Evolutionary conservation across 495 filamentous ascomycete genomes (phyloP), one percentile per base, ranked within the genome.

Genomic region (Penicillium daleae): DNA sequence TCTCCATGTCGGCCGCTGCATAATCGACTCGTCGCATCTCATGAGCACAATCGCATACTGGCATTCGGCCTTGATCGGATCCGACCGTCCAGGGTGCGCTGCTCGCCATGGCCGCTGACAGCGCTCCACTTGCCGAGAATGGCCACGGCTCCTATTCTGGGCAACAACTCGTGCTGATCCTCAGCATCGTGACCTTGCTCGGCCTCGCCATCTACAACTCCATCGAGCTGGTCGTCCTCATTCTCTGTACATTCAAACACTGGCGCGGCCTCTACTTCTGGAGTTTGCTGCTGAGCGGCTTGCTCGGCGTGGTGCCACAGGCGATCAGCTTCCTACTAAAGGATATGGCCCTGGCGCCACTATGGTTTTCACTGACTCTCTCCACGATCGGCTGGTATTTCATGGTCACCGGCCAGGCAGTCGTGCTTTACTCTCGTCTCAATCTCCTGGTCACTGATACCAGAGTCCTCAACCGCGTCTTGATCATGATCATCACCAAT

Each of bases 251-350:
- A 0, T 80, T 80, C 60, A 73, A 69, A 40, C 68, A 74, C 32
- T 74, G 72, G 55, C 76, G 66, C 15, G 76, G 77, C 8, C 69
- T 80, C 2, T 80, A 80, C 61, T 80, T 80, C 67, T 80, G 76
- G 76, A 73, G 69, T 32, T 57, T 80, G 17, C 62, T 80, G 22
- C 65, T 77, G 17, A 68, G 76, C 3, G 74, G 69, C 12, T 63
- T 70, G 24, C 74, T 75, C 55, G 68, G 68, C 0, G 60, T 73
- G 2, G 64, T 79, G n/a, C 72, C 76, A 6, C 74, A 78, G 60
- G 73, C 76, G 5, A 59, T 80, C 26, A 74, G 76, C 29, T 77
- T 76, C 63, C 53, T 78, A 12, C 59, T 78, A 22, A 76, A 78
- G 29, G 78, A 72, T 63, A 71, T 75, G 24, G 66, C 44, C 12